Percentiles rank a stretch among this genome's conserved stretches.
Conservation (phyloP, 805 yeast genomes). For the Cyberlindnera veronae region DNA sequence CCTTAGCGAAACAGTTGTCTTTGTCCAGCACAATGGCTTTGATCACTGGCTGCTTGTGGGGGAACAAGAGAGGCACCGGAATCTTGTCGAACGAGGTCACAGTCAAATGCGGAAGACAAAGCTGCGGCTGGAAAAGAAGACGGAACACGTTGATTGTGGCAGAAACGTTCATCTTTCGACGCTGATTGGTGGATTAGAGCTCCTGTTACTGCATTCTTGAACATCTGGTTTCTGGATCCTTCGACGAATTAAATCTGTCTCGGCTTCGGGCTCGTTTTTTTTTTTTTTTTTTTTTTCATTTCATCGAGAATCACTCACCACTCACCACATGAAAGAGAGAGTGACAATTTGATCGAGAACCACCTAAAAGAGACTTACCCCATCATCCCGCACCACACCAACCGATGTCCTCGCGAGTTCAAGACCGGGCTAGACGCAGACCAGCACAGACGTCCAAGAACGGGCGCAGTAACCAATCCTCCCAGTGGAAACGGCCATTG, state of each 20-base stretch:
- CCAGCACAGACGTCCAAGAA: constrained; percentile 1
- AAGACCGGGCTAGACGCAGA: constrained; percentile 13
- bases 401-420: constrained; percentile 4
- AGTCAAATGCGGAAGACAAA: constrained; percentile 62
- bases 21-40: constrained; percentile 86
- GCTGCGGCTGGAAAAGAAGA: constrained; percentile 57
- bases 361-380: background rate
- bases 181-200: too few relatives aligned
- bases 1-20: constrained; percentile 91
- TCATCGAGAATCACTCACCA: background rate
- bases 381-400: background rate
- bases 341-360: background rate
- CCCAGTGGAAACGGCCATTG: constrained; percentile 23
- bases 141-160: constrained; percentile 70
- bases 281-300: background rate
- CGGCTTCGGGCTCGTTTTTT: background rate
- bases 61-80: constrained; percentile 48
- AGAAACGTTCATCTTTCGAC: constrained; percentile 61
- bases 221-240: too few relatives aligned
- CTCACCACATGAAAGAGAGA: background rate
- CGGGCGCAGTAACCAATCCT: background rate
- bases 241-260: too few relatives aligned
- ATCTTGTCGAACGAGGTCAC: constrained; percentile 57
- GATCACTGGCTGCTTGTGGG: constrained; percentile 35
- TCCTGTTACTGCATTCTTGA: too few relatives aligned